Evolutionary conservation across 768 basidiomycete species (phyloP).

Genomic region (Asterophora lycoperdoides): DNA sequence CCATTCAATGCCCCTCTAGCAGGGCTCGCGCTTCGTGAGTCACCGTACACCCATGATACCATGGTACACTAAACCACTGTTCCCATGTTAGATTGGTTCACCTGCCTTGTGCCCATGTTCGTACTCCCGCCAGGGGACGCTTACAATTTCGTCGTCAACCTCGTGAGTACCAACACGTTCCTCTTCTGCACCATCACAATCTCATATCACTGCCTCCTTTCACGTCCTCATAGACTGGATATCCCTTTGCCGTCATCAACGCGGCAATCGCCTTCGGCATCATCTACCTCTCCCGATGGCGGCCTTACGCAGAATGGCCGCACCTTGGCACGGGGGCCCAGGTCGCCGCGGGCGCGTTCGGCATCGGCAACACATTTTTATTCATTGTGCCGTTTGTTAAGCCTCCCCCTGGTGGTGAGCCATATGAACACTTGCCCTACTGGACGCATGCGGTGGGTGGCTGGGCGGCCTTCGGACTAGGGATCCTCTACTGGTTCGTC

Average conservation of each 20-base stretch:
- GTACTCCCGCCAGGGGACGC: constrained; percentile 54
- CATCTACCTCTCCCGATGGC: constrained; percentile 25
- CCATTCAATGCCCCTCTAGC: constrained; percentile 54
- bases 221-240: constrained; percentile 26
- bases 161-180: constrained; percentile 26
- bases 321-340: constrained; percentile 9
- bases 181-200: not conserved
- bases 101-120: constrained; percentile 28
- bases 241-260: constrained; percentile 43
- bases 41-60: constrained; percentile 8
- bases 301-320: constrained; percentile 12
- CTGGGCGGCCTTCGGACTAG: constrained; percentile 27
- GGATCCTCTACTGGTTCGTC: constrained; percentile 25
- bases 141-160: constrained; percentile 52
- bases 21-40: constrained; percentile 46
- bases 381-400: constrained; percentile 43
- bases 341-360: constrained; percentile 35
- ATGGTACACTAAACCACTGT: not conserved
- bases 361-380: constrained; percentile 49
- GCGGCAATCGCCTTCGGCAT: constrained; percentile 43
- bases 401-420: constrained; percentile 37
- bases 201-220: not conserved
- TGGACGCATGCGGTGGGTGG: constrained; percentile 34
- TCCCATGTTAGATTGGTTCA: constrained; percentile 21
- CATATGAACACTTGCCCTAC: constrained; percentile 48